Evolutionary conservation across 768 basidiomycete genomes (phyloP).

Genomic region (Leccinum longicurvipes): DNA sequence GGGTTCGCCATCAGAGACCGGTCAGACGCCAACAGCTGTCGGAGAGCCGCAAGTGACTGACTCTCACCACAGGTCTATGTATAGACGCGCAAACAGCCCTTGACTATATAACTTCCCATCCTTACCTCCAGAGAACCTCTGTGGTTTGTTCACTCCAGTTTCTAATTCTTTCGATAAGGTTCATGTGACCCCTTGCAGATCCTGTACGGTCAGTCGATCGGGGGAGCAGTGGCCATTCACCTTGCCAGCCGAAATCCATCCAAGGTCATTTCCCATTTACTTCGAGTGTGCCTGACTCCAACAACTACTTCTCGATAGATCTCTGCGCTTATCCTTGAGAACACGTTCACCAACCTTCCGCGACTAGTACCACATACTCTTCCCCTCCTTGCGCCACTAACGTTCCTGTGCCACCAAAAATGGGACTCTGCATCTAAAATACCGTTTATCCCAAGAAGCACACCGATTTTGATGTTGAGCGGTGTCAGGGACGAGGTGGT

Average conservation of each 20-base stretch:
- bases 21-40: constrained; percentile 34
- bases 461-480: constrained; percentile 80
- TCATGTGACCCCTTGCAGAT: constrained; percentile 40
- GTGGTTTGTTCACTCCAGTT: constrained; percentile 46
- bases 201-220: constrained; percentile 83
- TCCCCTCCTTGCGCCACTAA: constrained; percentile 67
- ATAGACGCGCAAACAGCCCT: constrained; percentile 84
- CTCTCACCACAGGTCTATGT: constrained; percentile 51
- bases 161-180: not conserved
- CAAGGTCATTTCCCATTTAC: constrained; percentile 41
- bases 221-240: constrained; percentile 90
- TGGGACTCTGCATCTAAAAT: constrained; percentile 80
- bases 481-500: constrained; percentile 59
- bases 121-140: constrained; percentile 58
- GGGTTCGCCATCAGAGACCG: constrained; percentile 82
- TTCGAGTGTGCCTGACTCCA: not conserved
- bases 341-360: constrained; percentile 87
- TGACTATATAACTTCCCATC: constrained; percentile 66
- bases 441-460: constrained; percentile 54
- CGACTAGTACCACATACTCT: constrained; percentile 78
- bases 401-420: constrained; percentile 82
- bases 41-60: not conserved
- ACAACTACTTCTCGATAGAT: constrained; percentile 43
- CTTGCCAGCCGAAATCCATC: constrained; percentile 75
- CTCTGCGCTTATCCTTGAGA: constrained; percentile 81